Percentiles rank a stretch among this genome's conserved stretches.
phyloP scores from a whole-genome alignment of 768 basidiomycete genomes.

The Calocybe gangraenosa region DNA sequence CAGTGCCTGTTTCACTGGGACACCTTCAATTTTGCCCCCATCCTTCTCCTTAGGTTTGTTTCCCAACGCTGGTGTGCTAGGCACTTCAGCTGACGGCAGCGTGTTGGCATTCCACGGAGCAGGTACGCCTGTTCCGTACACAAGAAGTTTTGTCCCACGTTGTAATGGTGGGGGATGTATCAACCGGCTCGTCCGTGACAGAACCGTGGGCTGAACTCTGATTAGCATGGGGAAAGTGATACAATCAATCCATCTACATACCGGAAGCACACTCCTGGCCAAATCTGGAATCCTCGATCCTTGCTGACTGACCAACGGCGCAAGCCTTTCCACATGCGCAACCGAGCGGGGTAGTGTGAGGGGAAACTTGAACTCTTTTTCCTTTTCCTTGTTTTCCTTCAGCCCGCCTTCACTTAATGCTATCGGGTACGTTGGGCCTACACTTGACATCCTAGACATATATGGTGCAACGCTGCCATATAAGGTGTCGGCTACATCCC shows the following conservation, averaged over 20 bases:
- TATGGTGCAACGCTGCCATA: conserved; percentile 57
- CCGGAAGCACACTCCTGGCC: conserved; percentile 62
- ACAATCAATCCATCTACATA: conserved; percentile 30
- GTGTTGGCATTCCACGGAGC: conserved; percentile 51
- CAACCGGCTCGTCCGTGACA: conserved; percentile 58
- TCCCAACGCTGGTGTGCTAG: conserved; percentile 23
- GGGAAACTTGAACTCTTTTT: conserved; percentile 53
- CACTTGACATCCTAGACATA: conserved; percentile 56
- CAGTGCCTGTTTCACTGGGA: conserved; percentile 30
- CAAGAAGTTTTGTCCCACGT: conserved; percentile 43
- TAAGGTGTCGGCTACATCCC: conserved; percentile 66
- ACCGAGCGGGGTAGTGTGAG: conserved; percentile 41
- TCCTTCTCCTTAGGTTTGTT: conserved; percentile 20
- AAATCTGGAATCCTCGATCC: conserved; percentile 63
- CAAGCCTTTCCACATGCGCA: conserved; percentile 44
- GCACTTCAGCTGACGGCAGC: conserved; percentile 23
- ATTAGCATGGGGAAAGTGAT: too few relatives aligned
- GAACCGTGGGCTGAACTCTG: conserved; percentile 42
- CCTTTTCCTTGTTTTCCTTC: conserved; percentile 30
- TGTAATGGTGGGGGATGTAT: conserved; percentile 62
- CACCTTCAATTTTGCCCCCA: conserved; percentile 23
- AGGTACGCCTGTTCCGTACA: conserved; percentile 44
- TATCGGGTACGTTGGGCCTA: conserved; percentile 64
- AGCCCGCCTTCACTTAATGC: conserved; percentile 29
- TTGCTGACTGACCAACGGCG: conserved; percentile 63